Conservation (phyloP, 2,329 filamentous ascomycete species). For the Colletotrichum salicis region DNA sequence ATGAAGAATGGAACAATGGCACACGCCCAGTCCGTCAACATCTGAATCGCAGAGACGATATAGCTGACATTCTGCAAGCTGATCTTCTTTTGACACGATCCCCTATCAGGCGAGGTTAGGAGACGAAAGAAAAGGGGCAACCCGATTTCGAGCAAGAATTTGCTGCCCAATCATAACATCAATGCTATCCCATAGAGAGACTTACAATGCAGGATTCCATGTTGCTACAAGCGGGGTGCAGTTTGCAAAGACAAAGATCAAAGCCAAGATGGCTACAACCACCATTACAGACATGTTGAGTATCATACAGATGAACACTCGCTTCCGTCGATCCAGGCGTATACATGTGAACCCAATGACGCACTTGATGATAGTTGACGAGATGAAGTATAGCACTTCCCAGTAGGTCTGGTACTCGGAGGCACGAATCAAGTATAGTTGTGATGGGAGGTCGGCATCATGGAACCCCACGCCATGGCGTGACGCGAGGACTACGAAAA, state of each 20-base stretch:
- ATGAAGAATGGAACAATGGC: slow-evolving; percentile 45
- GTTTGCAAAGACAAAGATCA: slow-evolving; percentile 38
- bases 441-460: slow-evolving; percentile 12
- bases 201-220: slow-evolving; percentile 38
- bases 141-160: no score
- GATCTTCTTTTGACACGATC: slow-evolving; percentile 19
- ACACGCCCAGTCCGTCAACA: slow-evolving; percentile 42
- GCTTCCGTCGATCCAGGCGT: slow-evolving; percentile 31
- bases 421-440: slow-evolving; percentile 13
- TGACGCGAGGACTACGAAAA: slow-evolving; percentile 8
- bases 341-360: slow-evolving; percentile 39
- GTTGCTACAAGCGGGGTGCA: slow-evolving; percentile 37
- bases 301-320: slow-evolving; percentile 29
- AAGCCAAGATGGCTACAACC: slow-evolving; percentile 23
- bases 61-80: slow-evolving; percentile 35
- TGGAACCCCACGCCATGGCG: slow-evolving; percentile 14
- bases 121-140: no score
- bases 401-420: slow-evolving; percentile 19
- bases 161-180: no score
- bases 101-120: slow-evolving; percentile 7
- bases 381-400: slow-evolving; percentile 37
- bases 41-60: slow-evolving; percentile 38
- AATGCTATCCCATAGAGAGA: background rate
- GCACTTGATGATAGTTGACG: slow-evolving; percentile 38
- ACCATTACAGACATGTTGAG: slow-evolving; percentile 35